Evolutionary conservation across 1,284 basidiomycete species (phyloP).

Genomic region (Albatrellus sp.): DNA sequence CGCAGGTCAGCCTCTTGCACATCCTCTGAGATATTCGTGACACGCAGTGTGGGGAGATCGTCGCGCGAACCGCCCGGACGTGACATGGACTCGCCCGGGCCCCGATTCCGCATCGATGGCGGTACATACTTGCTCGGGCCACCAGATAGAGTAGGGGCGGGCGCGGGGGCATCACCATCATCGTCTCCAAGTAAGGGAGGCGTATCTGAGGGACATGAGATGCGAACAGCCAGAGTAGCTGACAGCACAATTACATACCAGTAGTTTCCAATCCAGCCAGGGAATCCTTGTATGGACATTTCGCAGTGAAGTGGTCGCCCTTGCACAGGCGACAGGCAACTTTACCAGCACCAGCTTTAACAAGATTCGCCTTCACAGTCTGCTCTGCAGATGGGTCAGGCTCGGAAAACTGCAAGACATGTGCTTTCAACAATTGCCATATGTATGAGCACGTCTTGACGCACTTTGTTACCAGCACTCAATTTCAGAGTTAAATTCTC

Average conservation of each 20-base stretch:
- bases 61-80: conserved; percentile 41
- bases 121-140: conserved; percentile 13
- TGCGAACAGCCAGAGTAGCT: conserved; percentile 1
- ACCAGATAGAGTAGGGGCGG: conserved; percentile 8
- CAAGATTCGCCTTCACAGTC: conserved; percentile 58
- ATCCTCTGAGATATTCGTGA: conserved; percentile 95
- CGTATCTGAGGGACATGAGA: conserved; percentile 19
- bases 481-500: conserved; percentile 85
- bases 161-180: conserved; percentile 21
- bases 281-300: conserved; percentile 97
- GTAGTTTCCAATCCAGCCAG: conserved; percentile 65
- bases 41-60: conserved; percentile 91
- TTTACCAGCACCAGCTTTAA: conserved; percentile 69
- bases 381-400: conserved; percentile 64
- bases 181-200: conserved; percentile 45
- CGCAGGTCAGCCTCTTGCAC: conserved; percentile 92
- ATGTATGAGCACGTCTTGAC: conserved; percentile 10
- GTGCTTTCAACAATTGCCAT: neutral
- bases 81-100: conserved; percentile 11
- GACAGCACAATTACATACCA: conserved; percentile 22
- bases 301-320: conserved; percentile 95
- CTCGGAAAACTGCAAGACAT: conserved; percentile 32
- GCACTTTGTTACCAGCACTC: conserved; percentile 73
- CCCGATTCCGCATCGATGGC: conserved; percentile 12
- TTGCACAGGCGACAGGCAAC: conserved; percentile 93